These are phyloP conservation scores for Apiotrichum akiyoshidainum DNA, from an alignment of 1,284 basidiomycete genomes.

Conservation along the genomic window DNA sequence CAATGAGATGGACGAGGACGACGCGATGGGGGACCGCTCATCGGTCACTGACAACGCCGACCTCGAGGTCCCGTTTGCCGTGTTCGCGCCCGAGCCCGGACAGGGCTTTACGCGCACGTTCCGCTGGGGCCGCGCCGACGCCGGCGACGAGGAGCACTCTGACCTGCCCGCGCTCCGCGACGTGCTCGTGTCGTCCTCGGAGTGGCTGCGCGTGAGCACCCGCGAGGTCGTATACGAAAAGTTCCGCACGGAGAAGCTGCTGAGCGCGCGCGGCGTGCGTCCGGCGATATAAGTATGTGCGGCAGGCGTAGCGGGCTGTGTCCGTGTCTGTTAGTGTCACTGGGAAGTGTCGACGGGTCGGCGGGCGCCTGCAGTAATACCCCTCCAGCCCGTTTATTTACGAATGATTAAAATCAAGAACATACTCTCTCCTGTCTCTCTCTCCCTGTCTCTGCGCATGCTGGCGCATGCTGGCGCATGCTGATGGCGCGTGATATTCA, in stretches of 20 bases:
- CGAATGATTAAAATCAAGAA: too few relatives aligned
- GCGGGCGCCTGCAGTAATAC: too few relatives aligned
- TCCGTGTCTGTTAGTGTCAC: too few relatives aligned
- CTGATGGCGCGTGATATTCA: too few relatives aligned
- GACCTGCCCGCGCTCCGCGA: slow-evolving; percentile 35
- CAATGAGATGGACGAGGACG: slow-evolving; percentile 12
- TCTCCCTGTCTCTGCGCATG: too few relatives aligned
- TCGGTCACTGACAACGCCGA: slow-evolving; percentile 16
- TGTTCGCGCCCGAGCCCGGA: slow-evolving; percentile 26
- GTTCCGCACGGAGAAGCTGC: slow-evolving; percentile 42
- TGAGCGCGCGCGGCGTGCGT: slow-evolving; percentile 13
- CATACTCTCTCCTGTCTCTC: too few relatives aligned
- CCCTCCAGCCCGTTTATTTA: too few relatives aligned
- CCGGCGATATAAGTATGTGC: background rate
- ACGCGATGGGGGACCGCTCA: slow-evolving; percentile 10
- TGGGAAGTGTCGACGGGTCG: too few relatives aligned
- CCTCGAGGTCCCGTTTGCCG: slow-evolving; percentile 21
- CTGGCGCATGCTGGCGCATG: too few relatives aligned
- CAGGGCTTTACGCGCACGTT: slow-evolving; percentile 23
- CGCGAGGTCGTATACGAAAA: slow-evolving; percentile 45
- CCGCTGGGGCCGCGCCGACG: slow-evolving; percentile 40
- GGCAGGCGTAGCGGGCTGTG: too few relatives aligned
- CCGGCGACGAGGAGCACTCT: slow-evolving; percentile 28
- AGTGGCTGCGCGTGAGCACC: slow-evolving; percentile 34
- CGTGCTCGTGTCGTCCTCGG: slow-evolving; percentile 25